Percentiles rank a stretch among this genome's conserved stretches.
Evolutionary conservation across 1,139 yeast genomes (phyloP).

Genomic region (Nakaseomyces bracarensis): DNA sequence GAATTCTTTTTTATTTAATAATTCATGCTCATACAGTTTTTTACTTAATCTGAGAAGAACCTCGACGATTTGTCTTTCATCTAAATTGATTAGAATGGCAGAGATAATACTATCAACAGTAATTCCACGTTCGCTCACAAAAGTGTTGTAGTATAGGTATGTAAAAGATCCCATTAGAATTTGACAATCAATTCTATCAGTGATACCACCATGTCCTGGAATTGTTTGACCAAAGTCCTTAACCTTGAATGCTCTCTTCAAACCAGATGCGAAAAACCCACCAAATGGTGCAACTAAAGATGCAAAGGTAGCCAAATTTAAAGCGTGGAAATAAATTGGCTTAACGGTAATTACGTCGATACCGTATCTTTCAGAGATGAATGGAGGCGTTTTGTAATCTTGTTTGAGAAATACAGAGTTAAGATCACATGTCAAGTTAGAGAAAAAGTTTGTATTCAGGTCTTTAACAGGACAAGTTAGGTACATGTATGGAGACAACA

Average conservation of each 20-base stretch:
- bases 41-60: slow-evolving; percentile 39
- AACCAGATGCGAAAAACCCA: slow-evolving; percentile 94
- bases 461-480: slow-evolving; percentile 82
- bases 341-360: slow-evolving; percentile 53
- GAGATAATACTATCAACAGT: slow-evolving; percentile 70
- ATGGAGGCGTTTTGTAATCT: slow-evolving; percentile 64
- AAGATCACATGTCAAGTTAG: slow-evolving; percentile 65
- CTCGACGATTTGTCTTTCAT: slow-evolving; percentile 56
- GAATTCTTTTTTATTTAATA: slow-evolving; percentile 4
- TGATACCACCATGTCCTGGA: slow-evolving; percentile 98
- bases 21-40: background rate
- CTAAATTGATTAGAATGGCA: slow-evolving; percentile 62
- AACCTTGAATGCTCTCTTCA: slow-evolving; percentile 93
- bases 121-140: slow-evolving; percentile 65
- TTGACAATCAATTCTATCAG: slow-evolving; percentile 97
- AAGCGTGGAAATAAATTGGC: slow-evolving; percentile 85
- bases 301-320: slow-evolving; percentile 85
- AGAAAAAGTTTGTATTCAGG: slow-evolving; percentile 48
- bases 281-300: slow-evolving; percentile 98
- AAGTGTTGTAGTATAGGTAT: slow-evolving; percentile 86
- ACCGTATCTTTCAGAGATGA: slow-evolving; percentile 44
- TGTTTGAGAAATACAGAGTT: slow-evolving; percentile 84
- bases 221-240: slow-evolving; percentile 89
- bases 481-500: slow-evolving; percentile 60
- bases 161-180: slow-evolving; percentile 95